Evolutionary conservation across 495 filamentous ascomycete species (phyloP).

Genomic region (Entonaema liquescens): DNA sequence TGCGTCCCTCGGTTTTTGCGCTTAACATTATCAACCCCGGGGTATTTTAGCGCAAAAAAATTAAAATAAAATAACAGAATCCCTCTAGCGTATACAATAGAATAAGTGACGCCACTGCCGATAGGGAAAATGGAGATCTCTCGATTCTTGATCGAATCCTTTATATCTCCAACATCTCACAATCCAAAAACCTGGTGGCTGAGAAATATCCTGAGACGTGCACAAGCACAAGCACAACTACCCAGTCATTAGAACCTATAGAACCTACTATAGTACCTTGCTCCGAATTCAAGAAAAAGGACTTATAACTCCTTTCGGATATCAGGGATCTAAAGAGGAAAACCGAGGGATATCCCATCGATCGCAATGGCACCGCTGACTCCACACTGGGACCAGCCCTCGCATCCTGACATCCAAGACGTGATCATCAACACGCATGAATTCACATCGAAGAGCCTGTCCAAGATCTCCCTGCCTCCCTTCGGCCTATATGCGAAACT

Average conservation of each 20-base stretch:
- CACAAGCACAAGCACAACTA: background rate
- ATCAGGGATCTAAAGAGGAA: slow-evolving; percentile 13
- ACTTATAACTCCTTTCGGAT: slow-evolving; percentile 6
- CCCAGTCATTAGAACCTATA: no score
- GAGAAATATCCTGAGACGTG: slow-evolving; percentile 12
- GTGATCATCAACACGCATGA: slow-evolving; percentile 58
- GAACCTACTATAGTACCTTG: slow-evolving; percentile 12
- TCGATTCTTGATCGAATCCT: slow-evolving; percentile 1
- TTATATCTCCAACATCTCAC: slow-evolving; percentile 5
- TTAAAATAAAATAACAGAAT: no score
- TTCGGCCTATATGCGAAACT: slow-evolving; percentile 66
- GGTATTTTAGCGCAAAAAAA: slow-evolving; percentile 23
- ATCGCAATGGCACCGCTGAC: slow-evolving; percentile 56
- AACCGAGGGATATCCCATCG: slow-evolving; percentile 8
- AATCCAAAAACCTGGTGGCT: slow-evolving; percentile 2
- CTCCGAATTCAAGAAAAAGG: slow-evolving; percentile 4
- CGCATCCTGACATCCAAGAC: slow-evolving; percentile 60
- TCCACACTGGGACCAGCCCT: slow-evolving; percentile 62
- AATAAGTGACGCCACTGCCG: slow-evolving; percentile 27
- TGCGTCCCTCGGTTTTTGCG: slow-evolving; percentile 28
- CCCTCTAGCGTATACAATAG: background rate
- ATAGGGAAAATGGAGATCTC: slow-evolving; percentile 22
- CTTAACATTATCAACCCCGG: slow-evolving; percentile 1
- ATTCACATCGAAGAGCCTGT: slow-evolving; percentile 70
- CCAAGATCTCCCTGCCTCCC: slow-evolving; percentile 67